Conservation (phyloP, 2,329 filamentous ascomycete species). For the Rhytidhysteron rufulum region DNA sequence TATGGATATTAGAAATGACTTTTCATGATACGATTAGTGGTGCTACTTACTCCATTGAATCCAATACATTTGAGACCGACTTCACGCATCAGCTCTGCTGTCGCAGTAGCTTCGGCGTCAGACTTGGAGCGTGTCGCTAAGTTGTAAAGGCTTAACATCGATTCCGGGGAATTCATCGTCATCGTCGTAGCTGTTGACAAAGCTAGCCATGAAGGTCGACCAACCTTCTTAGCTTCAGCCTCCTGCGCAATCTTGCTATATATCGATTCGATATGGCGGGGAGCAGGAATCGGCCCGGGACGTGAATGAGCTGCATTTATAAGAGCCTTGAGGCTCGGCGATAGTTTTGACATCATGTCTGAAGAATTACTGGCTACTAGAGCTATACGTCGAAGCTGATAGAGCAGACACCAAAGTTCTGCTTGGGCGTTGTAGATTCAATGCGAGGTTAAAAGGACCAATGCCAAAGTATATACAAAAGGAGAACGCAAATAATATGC, state of each 20-base stretch:
- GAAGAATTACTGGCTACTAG: too few species aligned
- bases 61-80: slow-evolving; percentile 73
- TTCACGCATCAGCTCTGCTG: slow-evolving; percentile 71
- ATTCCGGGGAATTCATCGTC: slow-evolving; percentile 81
- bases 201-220: slow-evolving; percentile 32
- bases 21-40: too few species aligned
- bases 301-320: slow-evolving; percentile 33
- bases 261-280: slow-evolving; percentile 25
- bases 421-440: too few species aligned
- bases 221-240: slow-evolving; percentile 24
- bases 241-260: slow-evolving; percentile 30
- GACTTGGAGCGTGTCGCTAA: slow-evolving; percentile 23
- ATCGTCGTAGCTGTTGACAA: slow-evolving; percentile 69
- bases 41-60: slow-evolving; percentile 64
- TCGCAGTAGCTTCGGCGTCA: slow-evolving; percentile 39
- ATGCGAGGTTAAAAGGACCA: too few species aligned
- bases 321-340: slow-evolving; percentile 30
- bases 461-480: too few species aligned
- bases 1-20: slow-evolving; percentile 16
- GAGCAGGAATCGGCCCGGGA: slow-evolving; percentile 31
- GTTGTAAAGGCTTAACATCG: slow-evolving; percentile 61
- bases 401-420: too few species aligned
- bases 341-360: slow-evolving; percentile 32
- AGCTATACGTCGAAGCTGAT: too few species aligned
- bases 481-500: too few species aligned